Conservation (phyloP, 495 filamentous ascomycete species). For the Physcia stellaris region DNA sequence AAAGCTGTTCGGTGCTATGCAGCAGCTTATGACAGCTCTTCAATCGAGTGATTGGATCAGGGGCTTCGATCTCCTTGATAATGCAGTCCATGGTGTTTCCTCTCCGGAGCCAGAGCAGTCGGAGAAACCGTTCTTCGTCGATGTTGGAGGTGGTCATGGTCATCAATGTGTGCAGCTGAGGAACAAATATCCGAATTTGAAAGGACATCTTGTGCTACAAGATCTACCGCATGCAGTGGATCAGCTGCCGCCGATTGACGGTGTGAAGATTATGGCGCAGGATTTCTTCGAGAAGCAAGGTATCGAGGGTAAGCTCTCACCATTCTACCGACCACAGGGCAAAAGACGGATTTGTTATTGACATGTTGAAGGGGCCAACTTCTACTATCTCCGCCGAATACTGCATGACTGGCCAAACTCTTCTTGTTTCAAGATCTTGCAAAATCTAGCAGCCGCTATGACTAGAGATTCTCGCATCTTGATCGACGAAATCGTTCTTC, state of each 20-base stretch:
- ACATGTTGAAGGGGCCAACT: conserved; percentile 23
- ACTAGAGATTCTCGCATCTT: conserved; percentile 25
- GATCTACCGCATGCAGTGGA: conserved; percentile 33
- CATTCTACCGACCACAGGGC: conserved; percentile 15
- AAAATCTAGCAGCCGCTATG: conserved; percentile 23
- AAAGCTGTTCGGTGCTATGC: conserved; percentile 21
- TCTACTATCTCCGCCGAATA: conserved; percentile 33
- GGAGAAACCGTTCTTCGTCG: conserved; percentile 29
- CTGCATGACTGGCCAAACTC: conserved; percentile 33
- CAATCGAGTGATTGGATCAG: conserved; percentile 24
- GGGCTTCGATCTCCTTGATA: conserved; percentile 11
- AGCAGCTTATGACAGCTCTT: conserved; percentile 25
- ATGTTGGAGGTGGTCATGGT: conserved; percentile 42
- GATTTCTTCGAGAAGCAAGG: conserved; percentile 39
- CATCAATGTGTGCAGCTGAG: conserved; percentile 35
- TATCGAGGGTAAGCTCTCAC: too few relatives aligned
- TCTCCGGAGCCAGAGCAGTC: conserved; percentile 15
- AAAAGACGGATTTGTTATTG: conserved; percentile 12
- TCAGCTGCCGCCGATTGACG: conserved; percentile 22
- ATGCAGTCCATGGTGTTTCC: conserved; percentile 21
- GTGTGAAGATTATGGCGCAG: conserved; percentile 30
- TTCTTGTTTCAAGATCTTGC: conserved; percentile 25
- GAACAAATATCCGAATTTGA: conserved; percentile 25
- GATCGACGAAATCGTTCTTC: conserved; percentile 33
- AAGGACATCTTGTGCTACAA: conserved; percentile 37